phyloP scores from a whole-genome alignment of 2,329 filamentous ascomycete genomes.

The Botrytis fragariae region DNA sequence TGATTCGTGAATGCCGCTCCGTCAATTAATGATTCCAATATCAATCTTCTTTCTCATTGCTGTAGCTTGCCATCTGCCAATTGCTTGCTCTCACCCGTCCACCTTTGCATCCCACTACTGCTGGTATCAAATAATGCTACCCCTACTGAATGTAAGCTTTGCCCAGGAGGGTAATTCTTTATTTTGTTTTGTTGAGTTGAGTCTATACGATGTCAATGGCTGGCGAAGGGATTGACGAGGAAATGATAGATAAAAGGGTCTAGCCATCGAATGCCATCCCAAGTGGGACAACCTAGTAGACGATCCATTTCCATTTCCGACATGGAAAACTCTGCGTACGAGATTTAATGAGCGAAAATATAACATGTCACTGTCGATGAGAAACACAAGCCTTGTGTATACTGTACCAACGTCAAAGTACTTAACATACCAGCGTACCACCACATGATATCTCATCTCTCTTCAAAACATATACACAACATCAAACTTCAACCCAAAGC shows the following conservation, averaged over 20 bases:
- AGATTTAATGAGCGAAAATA: not conserved
- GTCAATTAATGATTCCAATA: not conserved
- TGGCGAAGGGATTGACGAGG: not conserved
- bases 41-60: not conserved
- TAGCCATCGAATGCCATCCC: not conserved
- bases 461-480: not conserved
- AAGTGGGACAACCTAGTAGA: not conserved
- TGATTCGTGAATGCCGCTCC: not conserved
- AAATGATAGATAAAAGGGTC: not conserved
- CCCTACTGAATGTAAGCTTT: not conserved
- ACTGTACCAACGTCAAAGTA: not conserved
- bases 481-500: not conserved
- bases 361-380: constrained; percentile 3
- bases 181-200: not conserved
- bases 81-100: not conserved
- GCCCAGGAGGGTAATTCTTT: not conserved
- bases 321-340: not conserved
- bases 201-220: not conserved
- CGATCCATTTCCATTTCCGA: not conserved
- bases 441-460: not conserved
- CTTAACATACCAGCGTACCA: not conserved
- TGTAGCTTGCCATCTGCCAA: not conserved
- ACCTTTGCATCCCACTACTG: constrained; percentile 9
- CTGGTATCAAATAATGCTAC: constrained; percentile 8
- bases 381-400: not conserved